These are phyloP conservation scores for Fomitiporia mediterranea DNA, from an alignment of 1,284 basidiomycete species.

Conservation along the genomic window DNA sequence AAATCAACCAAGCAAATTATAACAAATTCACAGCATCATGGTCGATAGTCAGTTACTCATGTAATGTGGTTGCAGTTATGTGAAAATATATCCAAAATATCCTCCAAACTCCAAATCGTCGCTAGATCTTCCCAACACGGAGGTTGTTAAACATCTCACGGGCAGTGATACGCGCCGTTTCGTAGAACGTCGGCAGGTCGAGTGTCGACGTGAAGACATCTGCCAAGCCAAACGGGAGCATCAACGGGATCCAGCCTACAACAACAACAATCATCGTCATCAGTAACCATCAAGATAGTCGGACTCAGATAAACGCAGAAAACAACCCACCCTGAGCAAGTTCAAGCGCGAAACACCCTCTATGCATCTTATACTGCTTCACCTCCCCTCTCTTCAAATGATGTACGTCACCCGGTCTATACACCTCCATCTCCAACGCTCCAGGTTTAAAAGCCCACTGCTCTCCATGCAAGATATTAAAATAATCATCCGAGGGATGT, in stretches of 20 bases:
- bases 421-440: constrained; percentile 77
- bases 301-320: background rate
- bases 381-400: constrained; percentile 76
- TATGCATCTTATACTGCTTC: constrained; percentile 98
- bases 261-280: background rate
- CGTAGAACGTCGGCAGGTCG: constrained; percentile 79
- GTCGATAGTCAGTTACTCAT: too few species aligned
- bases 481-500: constrained; percentile 97
- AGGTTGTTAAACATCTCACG: constrained; percentile 82
- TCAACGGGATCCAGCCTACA: constrained; percentile 84
- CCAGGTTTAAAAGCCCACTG: constrained; percentile 90
- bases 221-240: constrained; percentile 90
- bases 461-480: constrained; percentile 90
- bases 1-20: too few species aligned
- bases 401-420: constrained; percentile 82
- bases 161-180: constrained; percentile 76
- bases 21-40: too few species aligned
- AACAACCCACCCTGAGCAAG: constrained; percentile 75
- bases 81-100: too few species aligned
- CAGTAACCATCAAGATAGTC: background rate
- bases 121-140: constrained; percentile 81
- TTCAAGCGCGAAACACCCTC: constrained; percentile 93
- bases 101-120: too few species aligned
- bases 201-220: constrained; percentile 87
- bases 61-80: too few species aligned